phyloP scores from a whole-genome alignment of 306 rosid genomes.

The Castanea crenata region DNA sequence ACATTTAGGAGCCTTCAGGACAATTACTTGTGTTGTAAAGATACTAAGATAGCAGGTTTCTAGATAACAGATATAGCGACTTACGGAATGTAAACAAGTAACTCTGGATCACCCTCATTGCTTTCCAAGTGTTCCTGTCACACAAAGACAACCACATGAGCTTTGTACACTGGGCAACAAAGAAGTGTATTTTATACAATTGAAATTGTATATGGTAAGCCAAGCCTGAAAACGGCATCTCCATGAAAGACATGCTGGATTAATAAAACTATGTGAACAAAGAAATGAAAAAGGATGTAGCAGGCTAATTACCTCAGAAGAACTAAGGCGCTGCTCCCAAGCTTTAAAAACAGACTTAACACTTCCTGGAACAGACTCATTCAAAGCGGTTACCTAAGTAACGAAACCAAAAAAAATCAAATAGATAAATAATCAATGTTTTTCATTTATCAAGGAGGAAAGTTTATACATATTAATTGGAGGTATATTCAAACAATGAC shows the following conservation, averaged over 20 bases:
- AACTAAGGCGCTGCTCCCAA: slow-evolving; percentile 84
- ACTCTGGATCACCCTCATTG: slow-evolving; percentile 97
- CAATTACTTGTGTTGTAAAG: not conserved
- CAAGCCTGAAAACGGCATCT: not conserved
- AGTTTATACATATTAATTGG: not conserved
- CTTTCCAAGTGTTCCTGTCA: slow-evolving; percentile 83
- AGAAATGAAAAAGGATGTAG: not conserved
- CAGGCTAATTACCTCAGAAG: slow-evolving; percentile 61
- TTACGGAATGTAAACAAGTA: slow-evolving; percentile 89
- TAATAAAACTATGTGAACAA: not conserved
- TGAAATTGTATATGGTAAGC: not conserved
- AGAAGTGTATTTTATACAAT: not conserved
- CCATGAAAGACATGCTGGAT: not conserved
- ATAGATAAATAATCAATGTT: not conserved
- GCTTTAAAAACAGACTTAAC: slow-evolving; percentile 88
- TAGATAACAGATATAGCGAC: slow-evolving; percentile 15
- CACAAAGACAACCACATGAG: slow-evolving; percentile 21
- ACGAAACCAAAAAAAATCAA: not conserved
- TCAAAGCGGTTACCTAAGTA: slow-evolving; percentile 77
- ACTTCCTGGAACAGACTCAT: slow-evolving; percentile 84
- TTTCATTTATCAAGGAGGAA: not conserved
- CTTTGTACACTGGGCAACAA: not conserved
- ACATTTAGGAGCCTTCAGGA: not conserved
- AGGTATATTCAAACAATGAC: not conserved
- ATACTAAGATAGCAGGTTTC: not conserved